Conservation (phyloP, 768 basidiomycete genomes). For the Rhodotorula toruloides region DNA sequence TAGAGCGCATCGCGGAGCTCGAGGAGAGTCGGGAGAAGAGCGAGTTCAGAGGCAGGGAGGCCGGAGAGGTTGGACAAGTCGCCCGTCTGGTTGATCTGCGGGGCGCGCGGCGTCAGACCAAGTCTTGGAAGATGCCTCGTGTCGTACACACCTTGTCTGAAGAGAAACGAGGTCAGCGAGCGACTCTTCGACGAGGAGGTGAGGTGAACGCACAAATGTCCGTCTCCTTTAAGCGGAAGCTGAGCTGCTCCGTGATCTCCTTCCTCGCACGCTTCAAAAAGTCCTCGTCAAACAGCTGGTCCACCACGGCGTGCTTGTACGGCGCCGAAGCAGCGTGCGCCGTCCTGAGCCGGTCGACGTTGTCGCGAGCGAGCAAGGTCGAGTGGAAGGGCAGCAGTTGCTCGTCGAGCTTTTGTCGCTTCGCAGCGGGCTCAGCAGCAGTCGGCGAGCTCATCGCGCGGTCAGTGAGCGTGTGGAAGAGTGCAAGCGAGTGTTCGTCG, state of each 20-base stretch:
- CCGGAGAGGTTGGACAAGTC: slow-evolving; percentile 90
- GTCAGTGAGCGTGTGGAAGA: neutral
- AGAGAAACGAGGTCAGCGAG: neutral
- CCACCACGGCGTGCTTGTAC: slow-evolving; percentile 61
- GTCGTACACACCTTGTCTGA: slow-evolving; percentile 16
- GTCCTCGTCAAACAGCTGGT: slow-evolving; percentile 75
- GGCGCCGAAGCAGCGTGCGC: slow-evolving; percentile 25
- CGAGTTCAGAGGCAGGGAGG: slow-evolving; percentile 68
- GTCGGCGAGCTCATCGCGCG: neutral
- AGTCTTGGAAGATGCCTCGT: neutral
- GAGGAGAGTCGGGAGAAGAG: slow-evolving; percentile 72
- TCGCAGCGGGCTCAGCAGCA: slow-evolving; percentile 9
- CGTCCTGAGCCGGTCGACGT: slow-evolving; percentile 10
- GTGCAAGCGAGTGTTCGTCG: neutral
- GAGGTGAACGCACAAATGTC: slow-evolving; percentile 84
- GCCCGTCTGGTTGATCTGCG: slow-evolving; percentile 90
- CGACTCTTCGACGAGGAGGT: slow-evolving; percentile 4
- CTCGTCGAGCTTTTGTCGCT: slow-evolving; percentile 22
- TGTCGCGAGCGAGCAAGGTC: slow-evolving; percentile 11
- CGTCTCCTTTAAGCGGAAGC: slow-evolving; percentile 88
- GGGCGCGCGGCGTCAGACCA: no score
- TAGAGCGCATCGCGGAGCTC: slow-evolving; percentile 86
- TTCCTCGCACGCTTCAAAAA: slow-evolving; percentile 74
- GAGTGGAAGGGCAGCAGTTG: slow-evolving; percentile 26
- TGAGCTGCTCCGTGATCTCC: slow-evolving; percentile 71